Conservation (phyloP, 2,329 filamentous ascomycete genomes). For the Rhinocladiella mackenziei region DNA sequence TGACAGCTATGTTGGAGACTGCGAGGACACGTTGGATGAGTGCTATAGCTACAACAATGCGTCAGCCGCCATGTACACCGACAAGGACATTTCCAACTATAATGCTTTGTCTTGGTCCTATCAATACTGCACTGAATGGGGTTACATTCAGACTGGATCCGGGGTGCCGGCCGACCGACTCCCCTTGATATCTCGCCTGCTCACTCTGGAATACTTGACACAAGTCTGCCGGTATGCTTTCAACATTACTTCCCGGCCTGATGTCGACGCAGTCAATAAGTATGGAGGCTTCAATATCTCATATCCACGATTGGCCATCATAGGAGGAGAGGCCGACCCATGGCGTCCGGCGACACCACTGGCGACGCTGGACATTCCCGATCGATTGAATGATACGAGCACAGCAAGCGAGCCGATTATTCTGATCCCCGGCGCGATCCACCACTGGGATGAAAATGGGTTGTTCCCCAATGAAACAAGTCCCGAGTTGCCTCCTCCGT, state of each 20-base stretch:
- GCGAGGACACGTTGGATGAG: constrained; percentile 45
- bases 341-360: constrained; percentile 74
- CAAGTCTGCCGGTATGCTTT: constrained; percentile 64
- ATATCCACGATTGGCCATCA: constrained; percentile 69
- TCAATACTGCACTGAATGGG: constrained; percentile 63
- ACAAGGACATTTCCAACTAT: constrained; percentile 44
- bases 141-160: constrained; percentile 70
- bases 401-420: constrained; percentile 66
- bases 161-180: constrained; percentile 61
- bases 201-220: constrained; percentile 61
- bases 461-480: constrained; percentile 57
- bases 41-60: constrained; percentile 51
- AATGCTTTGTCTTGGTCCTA: constrained; percentile 51
- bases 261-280: constrained; percentile 67
- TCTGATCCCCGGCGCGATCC: constrained; percentile 69
- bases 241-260: constrained; percentile 61
- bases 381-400: constrained; percentile 46
- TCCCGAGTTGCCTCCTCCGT: constrained; percentile 53
- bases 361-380: constrained; percentile 53
- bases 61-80: constrained; percentile 43
- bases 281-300: constrained; percentile 69
- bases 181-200: constrained; percentile 67
- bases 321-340: constrained; percentile 75
- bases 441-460: constrained; percentile 61
- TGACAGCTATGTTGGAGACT: constrained; percentile 40